Conservation (phyloP, 306 rosid species). For the Mimosa pudica region DNA sequence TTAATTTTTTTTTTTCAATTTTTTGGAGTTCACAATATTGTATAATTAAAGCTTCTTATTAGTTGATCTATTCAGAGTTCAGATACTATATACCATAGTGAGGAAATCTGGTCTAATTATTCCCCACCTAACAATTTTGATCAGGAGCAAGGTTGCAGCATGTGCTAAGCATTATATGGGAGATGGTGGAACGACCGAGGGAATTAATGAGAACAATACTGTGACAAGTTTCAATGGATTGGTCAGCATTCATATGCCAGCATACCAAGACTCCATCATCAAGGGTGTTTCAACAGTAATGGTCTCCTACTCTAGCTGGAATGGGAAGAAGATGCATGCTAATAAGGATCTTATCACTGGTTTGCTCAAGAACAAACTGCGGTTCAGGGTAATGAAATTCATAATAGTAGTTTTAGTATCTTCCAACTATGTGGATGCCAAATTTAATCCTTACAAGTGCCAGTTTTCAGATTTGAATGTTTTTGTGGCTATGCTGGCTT, state of each 20-base stretch:
- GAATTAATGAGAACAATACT: conserved; percentile 90
- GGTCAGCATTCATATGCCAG: conserved; percentile 81
- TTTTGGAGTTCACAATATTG: background rate
- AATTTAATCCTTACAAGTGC: background rate
- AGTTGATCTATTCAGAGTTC: background rate
- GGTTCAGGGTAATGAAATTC: conserved; percentile 57
- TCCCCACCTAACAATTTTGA: conserved; percentile 25
- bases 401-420: background rate
- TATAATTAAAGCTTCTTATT: background rate
- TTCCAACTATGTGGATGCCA: background rate
- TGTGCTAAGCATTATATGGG: conserved; percentile 96
- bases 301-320: conserved; percentile 90
- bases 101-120: conserved; percentile 28
- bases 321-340: conserved; percentile 79
- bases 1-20: background rate
- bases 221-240: conserved; percentile 57
- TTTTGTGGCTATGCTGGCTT: background rate
- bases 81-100: background rate
- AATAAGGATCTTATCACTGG: conserved; percentile 70
- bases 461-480: background rate
- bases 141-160: conserved; percentile 88
- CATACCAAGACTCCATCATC: conserved; percentile 55
- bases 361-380: conserved; percentile 63
- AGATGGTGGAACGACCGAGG: conserved; percentile 91
- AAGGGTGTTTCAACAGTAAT: conserved; percentile 84